A percentile compares a stretch with the other conserved stretches of the same genome.
These are phyloP conservation scores for Lathyrus oleraceus DNA, from an alignment of 306 rosid species.

Conservation along the genomic window DNA sequence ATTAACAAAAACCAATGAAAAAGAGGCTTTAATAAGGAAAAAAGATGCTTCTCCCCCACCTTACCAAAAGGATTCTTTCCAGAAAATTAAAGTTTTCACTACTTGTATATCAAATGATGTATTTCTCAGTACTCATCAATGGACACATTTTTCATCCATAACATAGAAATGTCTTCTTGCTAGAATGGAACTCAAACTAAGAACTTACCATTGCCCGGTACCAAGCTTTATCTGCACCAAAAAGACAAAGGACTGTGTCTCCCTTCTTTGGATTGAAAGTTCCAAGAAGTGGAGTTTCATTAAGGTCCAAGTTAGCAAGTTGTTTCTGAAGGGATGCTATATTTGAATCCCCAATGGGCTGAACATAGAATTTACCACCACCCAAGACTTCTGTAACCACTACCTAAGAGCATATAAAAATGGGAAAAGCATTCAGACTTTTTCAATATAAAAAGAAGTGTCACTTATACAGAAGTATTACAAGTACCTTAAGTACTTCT, in stretches of 20 bases:
- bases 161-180: constrained; percentile 24
- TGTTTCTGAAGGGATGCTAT: constrained; percentile 79
- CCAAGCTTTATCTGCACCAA: constrained; percentile 81
- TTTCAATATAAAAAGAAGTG: constrained; percentile 26
- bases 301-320: constrained; percentile 78
- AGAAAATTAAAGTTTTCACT: too few relatives aligned
- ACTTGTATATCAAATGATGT: too few relatives aligned
- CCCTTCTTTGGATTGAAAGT: constrained; percentile 93
- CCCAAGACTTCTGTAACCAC: constrained; percentile 84
- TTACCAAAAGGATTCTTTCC: too few relatives aligned
- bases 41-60: too few relatives aligned
- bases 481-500: constrained; percentile 88
- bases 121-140: too few relatives aligned
- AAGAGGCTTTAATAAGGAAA: too few relatives aligned
- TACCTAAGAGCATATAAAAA: constrained; percentile 55
- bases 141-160: constrained; percentile 5
- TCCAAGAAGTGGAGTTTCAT: constrained; percentile 85
- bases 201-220: constrained; percentile 89
- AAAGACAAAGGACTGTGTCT: constrained; percentile 83
- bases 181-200: background rate
- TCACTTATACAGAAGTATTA: constrained; percentile 2
- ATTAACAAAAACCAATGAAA: too few relatives aligned
- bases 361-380: constrained; percentile 87
- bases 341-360: constrained; percentile 85
- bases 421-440: constrained; percentile 24